Base-by-base conservation (phyloP, 768 basidiomycete genomes). In the Boletales sp. region DNA sequence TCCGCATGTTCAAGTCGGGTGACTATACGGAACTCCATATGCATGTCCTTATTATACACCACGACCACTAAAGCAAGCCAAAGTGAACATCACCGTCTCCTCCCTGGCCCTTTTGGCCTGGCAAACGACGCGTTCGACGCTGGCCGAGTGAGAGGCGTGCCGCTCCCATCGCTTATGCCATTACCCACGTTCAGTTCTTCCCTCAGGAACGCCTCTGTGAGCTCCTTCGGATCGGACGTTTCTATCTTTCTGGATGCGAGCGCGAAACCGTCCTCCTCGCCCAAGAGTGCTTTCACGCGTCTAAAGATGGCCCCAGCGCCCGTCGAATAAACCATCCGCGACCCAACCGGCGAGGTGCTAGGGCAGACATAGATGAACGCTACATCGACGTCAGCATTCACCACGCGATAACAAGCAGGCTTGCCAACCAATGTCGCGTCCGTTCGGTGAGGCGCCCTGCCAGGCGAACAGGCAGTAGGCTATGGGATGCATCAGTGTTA, bases 331-430 rank as follows among this genome's bases (percentile, higher is more conserved):
- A 97, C 64, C 90, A 98, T 94, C 39, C 93, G 80, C 53, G 84
- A 75, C 61, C 90, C 91, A 69, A 97, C 77, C 1, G 89, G 87
- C 7, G 88, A 90, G 13, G 69, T 61, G 4, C 84, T 78, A 0
- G 94, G 94, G 65, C 94, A 98, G 17, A 87, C 88, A 69, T 97
- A 98, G 49, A 97, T 88, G 69, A 93, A 94, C 43, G 89, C 87
- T 92, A 54, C 8, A 41, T 49, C 36, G 42, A 42, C 13, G 41
- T 53, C 43, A 53, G 31, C 44, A 36, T 38, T 34, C 37, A 17
- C 30, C 36, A 31, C 32, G 31, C 8, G 27, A 50, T 38, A 14
- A 47, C 11, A 38, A 36, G 12, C 24, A 12, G 32, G 14, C 30
- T 5, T 2, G 61, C 80, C 54, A 48, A 90, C 89, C 71, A 50